Percentiles rank a stretch among this genome's conserved stretches.
These are phyloP conservation scores for Alternaria burnsii DNA, from an alignment of 2,329 filamentous ascomycete genomes.

Conservation along the genomic window DNA sequence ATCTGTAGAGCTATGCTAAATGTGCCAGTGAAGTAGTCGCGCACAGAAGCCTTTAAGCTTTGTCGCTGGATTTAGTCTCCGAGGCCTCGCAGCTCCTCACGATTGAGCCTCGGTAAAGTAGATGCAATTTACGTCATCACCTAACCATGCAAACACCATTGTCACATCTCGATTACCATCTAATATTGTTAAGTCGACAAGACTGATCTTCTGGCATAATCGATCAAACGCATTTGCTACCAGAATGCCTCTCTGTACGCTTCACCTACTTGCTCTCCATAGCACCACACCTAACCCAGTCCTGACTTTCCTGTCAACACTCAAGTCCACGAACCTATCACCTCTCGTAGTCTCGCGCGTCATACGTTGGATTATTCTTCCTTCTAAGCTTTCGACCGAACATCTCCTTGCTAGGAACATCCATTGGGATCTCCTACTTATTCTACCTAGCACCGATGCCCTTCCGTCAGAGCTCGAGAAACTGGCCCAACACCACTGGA, in stretches of 20 bases:
- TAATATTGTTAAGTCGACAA: background rate
- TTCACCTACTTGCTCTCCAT: conserved; percentile 57
- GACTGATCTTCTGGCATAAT: background rate
- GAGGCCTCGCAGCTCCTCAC: conserved; percentile 16
- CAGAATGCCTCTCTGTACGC: conserved; percentile 60
- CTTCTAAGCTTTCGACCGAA: conserved; percentile 53
- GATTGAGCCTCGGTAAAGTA: conserved; percentile 31
- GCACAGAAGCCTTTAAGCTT: background rate
- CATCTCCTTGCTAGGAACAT: conserved; percentile 53
- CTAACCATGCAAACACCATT: conserved; percentile 5
- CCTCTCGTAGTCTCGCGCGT: conserved; percentile 56
- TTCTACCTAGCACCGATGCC: conserved; percentile 44
- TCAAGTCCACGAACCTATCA: conserved; percentile 45
- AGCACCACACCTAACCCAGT: conserved; percentile 44
- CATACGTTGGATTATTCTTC: conserved; percentile 61
- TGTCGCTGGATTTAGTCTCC: background rate
- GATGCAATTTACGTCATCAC: conserved; percentile 32
- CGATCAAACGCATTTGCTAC: conserved; percentile 9
- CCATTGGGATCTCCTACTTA: conserved; percentile 60
- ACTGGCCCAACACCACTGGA: conserved; percentile 46
- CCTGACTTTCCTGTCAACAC: conserved; percentile 52
- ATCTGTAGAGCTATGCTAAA: background rate
- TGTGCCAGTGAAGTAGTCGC: background rate
- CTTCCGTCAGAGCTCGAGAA: conserved; percentile 39
- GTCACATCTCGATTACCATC: background rate